Conservation (phyloP, 169 alveolate species). For the Cystoisospora suis region DNA sequence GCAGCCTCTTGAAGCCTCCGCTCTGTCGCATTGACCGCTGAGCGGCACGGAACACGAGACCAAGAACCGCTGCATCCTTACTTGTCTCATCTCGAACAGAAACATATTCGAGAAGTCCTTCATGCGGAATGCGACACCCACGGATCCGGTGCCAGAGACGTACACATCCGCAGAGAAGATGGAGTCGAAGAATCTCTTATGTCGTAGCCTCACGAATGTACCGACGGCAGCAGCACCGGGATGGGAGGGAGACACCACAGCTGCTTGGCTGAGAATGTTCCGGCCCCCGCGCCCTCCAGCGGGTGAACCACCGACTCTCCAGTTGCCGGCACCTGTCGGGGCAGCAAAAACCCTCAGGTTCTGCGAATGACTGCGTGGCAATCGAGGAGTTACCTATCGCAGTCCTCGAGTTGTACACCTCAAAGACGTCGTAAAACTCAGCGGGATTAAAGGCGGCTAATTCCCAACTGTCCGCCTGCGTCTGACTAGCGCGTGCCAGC, state of each 20-base stretch:
- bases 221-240: conserved; percentile 70
- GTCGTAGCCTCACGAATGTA: conserved; percentile 72
- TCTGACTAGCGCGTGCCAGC: conserved; percentile 41
- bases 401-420: background rate
- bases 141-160: conserved; percentile 78
- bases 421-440: conserved; percentile 42
- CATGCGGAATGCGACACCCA: conserved; percentile 79
- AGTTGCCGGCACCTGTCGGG: conserved; percentile 50
- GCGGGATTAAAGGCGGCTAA: background rate
- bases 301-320: conserved; percentile 66
- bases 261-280: conserved; percentile 58
- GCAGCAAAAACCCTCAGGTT: background rate
- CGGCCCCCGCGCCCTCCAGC: conserved; percentile 18
- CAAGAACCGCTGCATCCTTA: background rate
- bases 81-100: conserved; percentile 77
- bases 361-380: background rate
- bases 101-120: conserved; percentile 76
- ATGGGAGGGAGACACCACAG: conserved; percentile 51
- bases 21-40: background rate
- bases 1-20: conserved; percentile 83
- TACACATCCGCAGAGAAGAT: conserved; percentile 72
- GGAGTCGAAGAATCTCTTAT: conserved; percentile 76
- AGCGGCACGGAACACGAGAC: background rate
- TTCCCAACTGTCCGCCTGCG: conserved; percentile 53
- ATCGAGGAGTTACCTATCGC: conserved; percentile 37